Evolutionary conservation across 345 rosid species (phyloP).

Genomic region (Hypericum androsaemum): DNA sequence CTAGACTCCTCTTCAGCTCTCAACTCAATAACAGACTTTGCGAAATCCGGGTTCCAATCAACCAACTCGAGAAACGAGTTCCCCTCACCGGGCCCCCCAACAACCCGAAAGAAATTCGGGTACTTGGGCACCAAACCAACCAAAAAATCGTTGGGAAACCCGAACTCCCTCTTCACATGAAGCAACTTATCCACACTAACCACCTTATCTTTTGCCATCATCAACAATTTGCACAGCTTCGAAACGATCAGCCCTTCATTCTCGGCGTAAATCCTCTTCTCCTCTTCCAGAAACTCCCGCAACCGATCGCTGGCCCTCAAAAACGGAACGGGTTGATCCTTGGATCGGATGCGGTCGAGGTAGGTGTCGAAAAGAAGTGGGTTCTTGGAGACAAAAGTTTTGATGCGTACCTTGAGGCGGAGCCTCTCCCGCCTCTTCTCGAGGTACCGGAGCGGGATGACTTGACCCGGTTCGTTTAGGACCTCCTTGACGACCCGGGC

Average conservation of each 20-base stretch:
- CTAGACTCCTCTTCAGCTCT: slow-evolving; percentile 52
- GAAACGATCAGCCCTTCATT: slow-evolving; percentile 55
- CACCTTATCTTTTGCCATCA: slow-evolving; percentile 64
- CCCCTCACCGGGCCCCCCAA: slow-evolving; percentile 49
- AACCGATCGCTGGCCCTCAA: slow-evolving; percentile 45
- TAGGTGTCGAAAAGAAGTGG: slow-evolving; percentile 53
- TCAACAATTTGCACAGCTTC: slow-evolving; percentile 68
- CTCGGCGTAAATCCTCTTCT: slow-evolving; percentile 33
- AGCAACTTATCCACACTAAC: slow-evolving; percentile 56
- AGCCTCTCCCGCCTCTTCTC: slow-evolving; percentile 70
- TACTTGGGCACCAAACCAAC: slow-evolving; percentile 50
- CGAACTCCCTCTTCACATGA: slow-evolving; percentile 82
- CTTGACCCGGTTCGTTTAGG: slow-evolving; percentile 69
- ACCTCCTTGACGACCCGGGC: slow-evolving; percentile 69
- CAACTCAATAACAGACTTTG: slow-evolving; percentile 44
- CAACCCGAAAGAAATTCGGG: slow-evolving; percentile 50
- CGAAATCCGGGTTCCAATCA: slow-evolving; percentile 53
- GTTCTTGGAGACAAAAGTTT: slow-evolving; percentile 42
- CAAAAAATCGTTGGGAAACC: slow-evolving; percentile 71
- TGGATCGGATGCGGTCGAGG: slow-evolving; percentile 55
- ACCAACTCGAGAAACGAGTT: slow-evolving; percentile 59
- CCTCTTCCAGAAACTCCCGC: slow-evolving; percentile 53
- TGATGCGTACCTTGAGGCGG: slow-evolving; percentile 38
- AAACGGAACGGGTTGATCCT: slow-evolving; percentile 44
- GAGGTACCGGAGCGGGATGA: slow-evolving; percentile 60